Evolutionary conservation across 148 eudicot genomes (phyloP).

Genomic region (Diospyros lotus): DNA sequence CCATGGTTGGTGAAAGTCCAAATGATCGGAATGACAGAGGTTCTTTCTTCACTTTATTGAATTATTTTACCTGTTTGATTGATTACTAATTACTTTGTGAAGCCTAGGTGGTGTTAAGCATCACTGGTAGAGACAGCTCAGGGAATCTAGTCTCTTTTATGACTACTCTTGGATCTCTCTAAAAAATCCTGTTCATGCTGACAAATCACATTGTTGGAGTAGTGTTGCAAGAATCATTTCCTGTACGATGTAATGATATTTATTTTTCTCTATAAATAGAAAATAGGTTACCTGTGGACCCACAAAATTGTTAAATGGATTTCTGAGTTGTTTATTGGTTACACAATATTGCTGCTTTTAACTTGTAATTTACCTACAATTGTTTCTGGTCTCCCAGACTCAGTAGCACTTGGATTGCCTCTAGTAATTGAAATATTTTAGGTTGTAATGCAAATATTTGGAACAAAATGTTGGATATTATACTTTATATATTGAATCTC

Average conservation of each 20-base stretch:
- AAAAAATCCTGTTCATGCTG: neutral
- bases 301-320: neutral
- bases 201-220: neutral
- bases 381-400: neutral
- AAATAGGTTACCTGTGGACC: neutral
- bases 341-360: neutral
- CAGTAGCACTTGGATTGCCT: neutral
- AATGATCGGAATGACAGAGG: constrained; percentile 99
- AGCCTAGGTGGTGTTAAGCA: neutral
- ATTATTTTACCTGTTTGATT: neutral
- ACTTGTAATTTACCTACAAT: neutral
- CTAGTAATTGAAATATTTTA: neutral
- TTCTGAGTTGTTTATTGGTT: neutral
- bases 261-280: neutral
- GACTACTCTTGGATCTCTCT: too few relatives aligned
- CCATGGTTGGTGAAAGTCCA: constrained; percentile 88
- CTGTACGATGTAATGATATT: neutral
- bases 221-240: neutral
- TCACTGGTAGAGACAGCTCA: neutral
- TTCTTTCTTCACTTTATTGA: constrained; percentile 22
- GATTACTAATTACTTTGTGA: neutral
- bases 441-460: neutral
- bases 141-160: neutral
- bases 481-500: neutral
- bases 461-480: neutral